Base-by-base conservation (phyloP, 164 flowering plant genomes). In the Tetracentron sinense region DNA sequence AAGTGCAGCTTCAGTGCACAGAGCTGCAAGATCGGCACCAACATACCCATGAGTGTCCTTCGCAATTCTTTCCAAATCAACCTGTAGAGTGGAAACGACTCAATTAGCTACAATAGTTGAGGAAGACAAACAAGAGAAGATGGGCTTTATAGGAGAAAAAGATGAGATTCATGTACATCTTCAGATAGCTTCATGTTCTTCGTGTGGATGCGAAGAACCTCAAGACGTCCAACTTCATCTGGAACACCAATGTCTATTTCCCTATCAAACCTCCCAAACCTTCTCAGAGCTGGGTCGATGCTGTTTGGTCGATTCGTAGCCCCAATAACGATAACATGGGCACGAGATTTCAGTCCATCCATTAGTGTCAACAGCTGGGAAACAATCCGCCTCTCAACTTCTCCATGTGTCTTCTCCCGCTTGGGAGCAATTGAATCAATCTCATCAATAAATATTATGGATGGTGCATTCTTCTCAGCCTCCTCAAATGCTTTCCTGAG, bases 241-340 rank as follows among this genome's bases (percentile, higher is more conserved):
- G 96, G 96, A 46, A 89, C 96, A 53, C 96, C 96, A 73, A 89
- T 88, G 58, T 88, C 96, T 30, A 88, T 86, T 70, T 88, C 96
- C 64, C 92, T 75, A 53, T 88, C 95, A 72, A 88, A 89, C 66
- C 96, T 79, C 14, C 96, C 96, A 74, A 89, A 89, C 78, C 92
- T 82, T 71, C 92, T 81, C 50, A 89, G 74, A 66, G 96, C 96
- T 51, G 96, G 92, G 71, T 89, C 96, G 73, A 89, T 85, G 71
- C 96, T 89, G 70, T 89, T 89, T 49, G 92, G 96, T 38, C 96
- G 79, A 67, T 89, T 89, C 19, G 96, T 89, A 23, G 96, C 96
- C 1, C 96, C 96, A 22, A 88, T 88, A 46, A 88, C 95, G 77
- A 88, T 86, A 47, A 88, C 88, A 79, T 88, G 95, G 1, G 89